phyloP scores from a whole-genome alignment of 2,329 filamentous ascomycete species.

The Fusarium nanum region DNA sequence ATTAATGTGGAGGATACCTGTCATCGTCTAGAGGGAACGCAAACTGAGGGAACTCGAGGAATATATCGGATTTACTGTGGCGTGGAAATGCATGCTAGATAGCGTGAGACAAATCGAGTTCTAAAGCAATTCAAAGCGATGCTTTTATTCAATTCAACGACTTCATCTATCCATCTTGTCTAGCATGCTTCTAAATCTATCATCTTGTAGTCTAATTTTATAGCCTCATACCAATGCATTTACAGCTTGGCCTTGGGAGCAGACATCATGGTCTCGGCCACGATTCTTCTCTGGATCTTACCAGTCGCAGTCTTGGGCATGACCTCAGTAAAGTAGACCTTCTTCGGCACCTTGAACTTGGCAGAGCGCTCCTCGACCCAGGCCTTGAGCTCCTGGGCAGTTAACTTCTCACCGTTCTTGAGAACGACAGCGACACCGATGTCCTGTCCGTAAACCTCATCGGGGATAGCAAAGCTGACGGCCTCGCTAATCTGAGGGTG shows the following conservation, averaged over 20 bases:
- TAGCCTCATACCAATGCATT: conserved; percentile 10
- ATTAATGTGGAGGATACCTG: conserved; percentile 30
- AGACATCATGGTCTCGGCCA: conserved; percentile 87
- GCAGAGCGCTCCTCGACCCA: conserved; percentile 78
- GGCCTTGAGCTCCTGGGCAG: conserved; percentile 69
- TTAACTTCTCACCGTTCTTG: conserved; percentile 70
- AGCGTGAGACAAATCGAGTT: conserved; percentile 11
- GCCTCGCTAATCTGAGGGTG: conserved; percentile 80
- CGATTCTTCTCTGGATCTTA: conserved; percentile 86
- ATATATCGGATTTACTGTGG: neutral
- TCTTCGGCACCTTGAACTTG: conserved; percentile 88
- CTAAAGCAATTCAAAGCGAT: conserved; percentile 19
- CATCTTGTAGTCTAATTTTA: conserved; percentile 1
- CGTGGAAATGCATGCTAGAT: conserved; percentile 4
- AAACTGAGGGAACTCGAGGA: neutral
- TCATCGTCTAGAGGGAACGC: neutral
- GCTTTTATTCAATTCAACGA: conserved; percentile 12
- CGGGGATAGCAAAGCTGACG: conserved; percentile 84
- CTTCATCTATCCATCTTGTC: conserved; percentile 9
- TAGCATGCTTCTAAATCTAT: conserved; percentile 6
- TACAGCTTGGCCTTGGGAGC: conserved; percentile 65
- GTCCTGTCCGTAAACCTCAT: conserved; percentile 86
- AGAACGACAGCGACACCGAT: conserved; percentile 81
- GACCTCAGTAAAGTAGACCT: conserved; percentile 82
- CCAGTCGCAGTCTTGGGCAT: conserved; percentile 95